Evolutionary conservation across 2,329 filamentous ascomycete species (phyloP).

Genomic region (Fusarium veterinarium): DNA sequence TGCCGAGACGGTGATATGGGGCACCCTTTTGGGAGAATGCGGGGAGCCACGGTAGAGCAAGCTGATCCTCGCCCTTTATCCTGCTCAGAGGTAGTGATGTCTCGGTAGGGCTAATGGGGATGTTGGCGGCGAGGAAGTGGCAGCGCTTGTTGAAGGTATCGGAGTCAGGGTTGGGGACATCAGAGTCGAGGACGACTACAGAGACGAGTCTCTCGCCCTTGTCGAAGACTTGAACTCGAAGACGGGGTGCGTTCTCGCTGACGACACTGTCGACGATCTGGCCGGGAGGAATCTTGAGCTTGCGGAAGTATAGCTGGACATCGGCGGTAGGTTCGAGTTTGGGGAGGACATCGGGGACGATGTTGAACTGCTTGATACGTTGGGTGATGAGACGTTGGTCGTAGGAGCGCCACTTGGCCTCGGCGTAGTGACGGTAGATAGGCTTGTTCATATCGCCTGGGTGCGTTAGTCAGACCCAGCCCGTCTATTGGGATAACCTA

Average conservation of each 20-base stretch:
- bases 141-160: conserved; percentile 84
- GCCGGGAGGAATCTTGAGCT: conserved; percentile 77
- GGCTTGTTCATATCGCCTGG: conserved; percentile 95
- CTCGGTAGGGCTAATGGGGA: conserved; percentile 63
- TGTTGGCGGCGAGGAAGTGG: conserved; percentile 84
- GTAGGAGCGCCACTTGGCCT: conserved; percentile 88
- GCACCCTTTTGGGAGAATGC: conserved; percentile 90
- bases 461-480: not conserved
- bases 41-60: conserved; percentile 84
- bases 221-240: conserved; percentile 89
- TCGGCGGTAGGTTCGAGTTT: conserved; percentile 82
- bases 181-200: conserved; percentile 87
- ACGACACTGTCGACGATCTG: conserved; percentile 79
- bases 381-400: conserved; percentile 83
- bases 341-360: conserved; percentile 89
- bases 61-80: conserved; percentile 70
- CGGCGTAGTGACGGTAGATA: conserved; percentile 90
- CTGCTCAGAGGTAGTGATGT: conserved; percentile 73
- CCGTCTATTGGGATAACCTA: conserved; percentile 52
- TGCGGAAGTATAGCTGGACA: conserved; percentile 83
- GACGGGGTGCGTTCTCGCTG: conserved; percentile 78
- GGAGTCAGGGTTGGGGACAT: conserved; percentile 82
- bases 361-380: conserved; percentile 85
- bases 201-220: conserved; percentile 83
- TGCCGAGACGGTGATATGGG: conserved; percentile 87